Evolutionary conservation across 345 rosid species (phyloP).

Genomic region (Heritiera littoralis): DNA sequence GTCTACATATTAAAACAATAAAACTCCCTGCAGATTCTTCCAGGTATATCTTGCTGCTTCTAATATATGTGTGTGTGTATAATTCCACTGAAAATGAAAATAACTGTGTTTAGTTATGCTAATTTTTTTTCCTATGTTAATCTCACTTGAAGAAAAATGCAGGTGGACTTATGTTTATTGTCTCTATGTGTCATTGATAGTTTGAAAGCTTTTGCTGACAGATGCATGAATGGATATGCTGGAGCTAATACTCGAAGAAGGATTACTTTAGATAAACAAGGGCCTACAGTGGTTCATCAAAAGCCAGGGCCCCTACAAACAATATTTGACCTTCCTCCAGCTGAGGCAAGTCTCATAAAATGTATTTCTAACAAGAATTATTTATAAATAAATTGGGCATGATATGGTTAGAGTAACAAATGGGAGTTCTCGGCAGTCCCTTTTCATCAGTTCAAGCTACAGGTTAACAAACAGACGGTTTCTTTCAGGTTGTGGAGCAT

Average conservation of each 20-base stretch:
- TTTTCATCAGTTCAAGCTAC: slow-evolving; percentile 17
- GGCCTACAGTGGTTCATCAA: slow-evolving; percentile 92
- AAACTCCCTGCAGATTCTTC: slow-evolving; percentile 60
- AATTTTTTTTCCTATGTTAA: not conserved
- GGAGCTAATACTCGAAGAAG: slow-evolving; percentile 75
- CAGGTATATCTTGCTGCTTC: slow-evolving; percentile 49
- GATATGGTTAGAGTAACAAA: not conserved
- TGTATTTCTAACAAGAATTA: slow-evolving; percentile 13
- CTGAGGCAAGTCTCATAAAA: slow-evolving; percentile 59
- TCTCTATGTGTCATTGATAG: slow-evolving; percentile 15
- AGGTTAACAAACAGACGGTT: slow-evolving; percentile 21
- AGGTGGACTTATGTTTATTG: slow-evolving; percentile 9
- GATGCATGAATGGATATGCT: slow-evolving; percentile 71
- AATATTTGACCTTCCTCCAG: slow-evolving; percentile 83
- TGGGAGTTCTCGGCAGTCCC: not conserved
- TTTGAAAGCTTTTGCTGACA: slow-evolving; percentile 29
- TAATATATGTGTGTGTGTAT: not conserved
- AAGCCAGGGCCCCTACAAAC: slow-evolving; percentile 97
- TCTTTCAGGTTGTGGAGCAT: slow-evolving; percentile 77
- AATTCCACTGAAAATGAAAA: not conserved
- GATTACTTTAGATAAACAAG: slow-evolving; percentile 66
- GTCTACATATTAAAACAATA: slow-evolving; percentile 79
- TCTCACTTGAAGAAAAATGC: not conserved
- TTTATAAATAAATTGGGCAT: slow-evolving; percentile 1
- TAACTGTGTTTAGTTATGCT: not conserved